Base-by-base conservation (phyloP, 768 basidiomycete genomes). In the Exsudoporus frostii region DNA sequence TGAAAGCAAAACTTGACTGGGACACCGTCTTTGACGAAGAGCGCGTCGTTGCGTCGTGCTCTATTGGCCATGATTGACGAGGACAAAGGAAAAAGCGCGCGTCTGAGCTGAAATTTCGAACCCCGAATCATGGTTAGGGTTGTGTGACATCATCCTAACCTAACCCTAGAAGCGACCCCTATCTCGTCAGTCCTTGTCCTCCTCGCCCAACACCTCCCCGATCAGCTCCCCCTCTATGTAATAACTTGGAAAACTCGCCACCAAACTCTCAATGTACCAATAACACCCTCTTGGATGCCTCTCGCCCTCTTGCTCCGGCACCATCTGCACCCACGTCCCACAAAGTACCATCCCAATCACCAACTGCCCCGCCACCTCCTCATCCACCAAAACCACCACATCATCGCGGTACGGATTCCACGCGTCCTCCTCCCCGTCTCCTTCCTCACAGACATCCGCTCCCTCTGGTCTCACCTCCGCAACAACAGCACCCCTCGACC, bases 241-340 rank as follows among this genome's bases (percentile, higher is more conserved):
- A 51, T 74, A 86, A 54, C 83, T 83, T 7, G 84, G 78, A 24
- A 83, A 59, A 17, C 71, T 74, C 54, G 76, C 71, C 37, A 73
- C 67, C 43, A 84, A 37, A 32, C 76, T 74, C 57, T 85, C 82
- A 36, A 81, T 69, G 62, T 84, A 86, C 84, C 84, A 86, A 56
- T 71, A 82, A 43, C 63, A 62, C 27, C 58, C 67, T 17, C 58
- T 44, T 7, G 48, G 41, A 24, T 56, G 57, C 7, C 40, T 51
- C 27, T 42, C 19, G 0, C 14, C 20, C 37, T 55, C 61, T 37
- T 39, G 45, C 4, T 62, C 55, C 0, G 56, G 60, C 8, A 61
- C 51, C 14, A 74, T 58, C 54, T 73, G 65, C 29, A 74, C 70
- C 73, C 72, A 74, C 14, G 64, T 70, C 19, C 64, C 73, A 25